Evolutionary conservation across 768 basidiomycete genomes (phyloP), one percentile per base, ranked within the genome.

Genomic region (Lentinula sp.): DNA sequence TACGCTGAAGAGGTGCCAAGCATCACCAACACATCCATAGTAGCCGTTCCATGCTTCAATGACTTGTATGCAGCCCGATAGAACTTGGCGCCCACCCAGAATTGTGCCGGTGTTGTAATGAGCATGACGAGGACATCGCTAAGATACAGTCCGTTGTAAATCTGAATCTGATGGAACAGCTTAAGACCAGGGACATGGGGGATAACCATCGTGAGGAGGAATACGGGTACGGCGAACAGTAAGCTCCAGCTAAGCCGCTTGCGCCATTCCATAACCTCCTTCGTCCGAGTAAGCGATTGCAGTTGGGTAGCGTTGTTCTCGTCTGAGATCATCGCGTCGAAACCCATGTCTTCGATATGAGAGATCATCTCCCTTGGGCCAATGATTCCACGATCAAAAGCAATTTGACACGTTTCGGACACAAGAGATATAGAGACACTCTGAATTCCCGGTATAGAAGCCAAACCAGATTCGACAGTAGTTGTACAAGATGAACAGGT

Each of bases 1-100:
- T 96, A 98, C 7, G 97, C 92, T 0, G 96, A 88, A 0, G 93
- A 90, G 4, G 96, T 98, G 55, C 96, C 97, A 37, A 98, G 82
- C 74, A 95, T 91, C 68, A 99, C 85, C 49, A 99, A 89, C 43
- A 98, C 94, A 71, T 99, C 97, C 96, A 99, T 99, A 1, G 96
- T 99, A 6, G 95, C 91, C 8, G 85, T 82, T 32, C 85, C 82
- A 72, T 99, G 97, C 70, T 85, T 91, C 57, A 98, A 76, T 4
- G 95, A 86, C 73, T 95, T 96, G 79, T 83, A 97, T 7, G 97
- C 95, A 63, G 86, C 91, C 46, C 80, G 80, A 72, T 97, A 96
- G 74, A 98, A 98, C 65, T 86, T 87, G 59, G 75, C 76, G 2
- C 94, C 97, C 42, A 98, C 79, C 86, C 91, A 96, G 67, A 94